Evolutionary conservation across 73 alveolate species (phyloP).

Genomic region (Blepharisma japonicum): DNA sequence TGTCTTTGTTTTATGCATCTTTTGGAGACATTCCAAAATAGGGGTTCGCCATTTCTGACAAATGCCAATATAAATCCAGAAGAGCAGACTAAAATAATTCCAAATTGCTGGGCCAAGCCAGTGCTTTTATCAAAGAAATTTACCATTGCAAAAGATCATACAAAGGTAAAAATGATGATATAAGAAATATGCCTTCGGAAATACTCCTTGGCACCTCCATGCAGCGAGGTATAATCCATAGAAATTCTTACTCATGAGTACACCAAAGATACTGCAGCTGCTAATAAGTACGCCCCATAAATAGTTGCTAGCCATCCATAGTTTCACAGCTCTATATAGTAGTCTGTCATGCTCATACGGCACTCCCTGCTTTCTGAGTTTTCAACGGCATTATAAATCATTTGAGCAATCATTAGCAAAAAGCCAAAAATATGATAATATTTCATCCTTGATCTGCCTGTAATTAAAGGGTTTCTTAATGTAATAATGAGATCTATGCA

Average conservation of each 20-base stretch:
- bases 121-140: no score
- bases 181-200: no score
- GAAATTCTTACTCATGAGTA: neutral
- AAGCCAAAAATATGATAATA: neutral
- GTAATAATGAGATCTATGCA: slow-evolving; percentile 1
- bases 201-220: no score
- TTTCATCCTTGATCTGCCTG: neutral
- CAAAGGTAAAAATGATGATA: no score
- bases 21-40: neutral
- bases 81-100: neutral
- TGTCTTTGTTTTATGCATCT: neutral
- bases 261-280: neutral
- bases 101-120: no score
- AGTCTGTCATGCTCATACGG: neutral
- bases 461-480: slow-evolving; percentile 24
- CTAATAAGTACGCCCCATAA: neutral
- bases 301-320: neutral
- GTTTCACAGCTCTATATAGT: neutral
- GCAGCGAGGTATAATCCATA: no score
- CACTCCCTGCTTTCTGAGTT: neutral
- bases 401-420: neutral
- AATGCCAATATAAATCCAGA: slow-evolving; percentile 2
- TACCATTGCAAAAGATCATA: no score
- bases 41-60: slow-evolving; percentile 6
- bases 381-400: neutral